Evolutionary conservation across 495 filamentous ascomycete species (phyloP).

Genomic region (Neurospora sp.): DNA sequence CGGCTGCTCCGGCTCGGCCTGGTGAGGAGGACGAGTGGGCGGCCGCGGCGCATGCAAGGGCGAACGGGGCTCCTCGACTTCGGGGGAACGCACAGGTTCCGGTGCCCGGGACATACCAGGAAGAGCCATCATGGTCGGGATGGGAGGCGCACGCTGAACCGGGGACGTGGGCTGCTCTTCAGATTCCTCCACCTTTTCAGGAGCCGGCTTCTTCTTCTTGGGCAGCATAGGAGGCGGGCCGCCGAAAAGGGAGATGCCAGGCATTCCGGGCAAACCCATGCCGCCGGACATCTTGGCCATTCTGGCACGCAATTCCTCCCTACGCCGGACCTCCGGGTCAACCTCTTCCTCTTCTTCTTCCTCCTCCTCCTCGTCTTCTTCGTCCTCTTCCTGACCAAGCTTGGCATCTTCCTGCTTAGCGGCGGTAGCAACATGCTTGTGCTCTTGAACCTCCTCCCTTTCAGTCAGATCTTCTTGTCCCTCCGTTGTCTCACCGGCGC

Average conservation of each 20-base stretch:
- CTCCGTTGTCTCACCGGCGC: conserved; percentile 72
- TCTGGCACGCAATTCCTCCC: conserved; percentile 79
- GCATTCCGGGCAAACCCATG: conserved; percentile 95
- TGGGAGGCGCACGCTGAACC: conserved; percentile 51
- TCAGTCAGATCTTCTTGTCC: conserved; percentile 68
- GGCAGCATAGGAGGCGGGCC: conserved; percentile 41
- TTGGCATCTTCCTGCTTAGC: conserved; percentile 32
- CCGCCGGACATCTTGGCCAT: conserved; percentile 99
- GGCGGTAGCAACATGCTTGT: conserved; percentile 20
- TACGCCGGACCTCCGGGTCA: conserved; percentile 78
- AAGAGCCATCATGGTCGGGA: conserved; percentile 62
- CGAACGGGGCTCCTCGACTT: conserved; percentile 28
- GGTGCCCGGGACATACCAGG: conserved; percentile 54
- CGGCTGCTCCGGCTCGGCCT: conserved; percentile 15
- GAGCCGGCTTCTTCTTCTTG: conserved; percentile 55
- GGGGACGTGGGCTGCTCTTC: conserved; percentile 34
- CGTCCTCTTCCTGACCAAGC: conserved; percentile 27
- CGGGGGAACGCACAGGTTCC: conserved; percentile 20
- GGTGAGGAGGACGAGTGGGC: conserved; percentile 13
- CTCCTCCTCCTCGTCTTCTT: conserved; percentile 52
- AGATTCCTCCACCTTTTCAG: conserved; percentile 38
- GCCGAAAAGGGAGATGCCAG: conserved; percentile 68
- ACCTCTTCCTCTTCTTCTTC: conserved; percentile 84
- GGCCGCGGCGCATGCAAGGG: conserved; percentile 35
- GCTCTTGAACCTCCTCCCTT: conserved; percentile 63